phyloP scores from a whole-genome alignment of 148 eudicot species.

The Rhododendron mucronatum region DNA sequence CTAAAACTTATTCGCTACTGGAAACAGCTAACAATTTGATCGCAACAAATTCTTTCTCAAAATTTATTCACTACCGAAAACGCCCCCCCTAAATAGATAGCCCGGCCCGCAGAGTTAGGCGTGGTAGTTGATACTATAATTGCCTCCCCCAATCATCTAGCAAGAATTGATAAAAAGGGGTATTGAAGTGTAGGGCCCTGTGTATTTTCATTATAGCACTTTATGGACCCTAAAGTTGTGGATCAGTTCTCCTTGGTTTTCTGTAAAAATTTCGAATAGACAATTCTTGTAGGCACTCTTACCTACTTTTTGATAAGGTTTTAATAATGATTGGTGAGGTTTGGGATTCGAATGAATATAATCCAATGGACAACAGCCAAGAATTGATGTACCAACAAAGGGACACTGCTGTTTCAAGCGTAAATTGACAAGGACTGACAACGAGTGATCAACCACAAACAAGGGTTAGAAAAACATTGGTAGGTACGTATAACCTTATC shows the following conservation, averaged over 20 bases:
- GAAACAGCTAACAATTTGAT: too few species aligned
- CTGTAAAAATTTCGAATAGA: neutral
- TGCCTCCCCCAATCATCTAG: neutral
- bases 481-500: neutral
- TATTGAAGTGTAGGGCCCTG: neutral
- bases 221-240: neutral
- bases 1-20: too few species aligned
- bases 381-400: neutral
- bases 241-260: neutral
- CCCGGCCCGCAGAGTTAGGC: neutral
- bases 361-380: neutral
- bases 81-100: neutral
- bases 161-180: neutral
- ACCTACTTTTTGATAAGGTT: neutral
- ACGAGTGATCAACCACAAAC: neutral
- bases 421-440: neutral
- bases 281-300: neutral
- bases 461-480: too few species aligned
- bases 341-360: neutral
- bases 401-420: neutral
- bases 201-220: neutral
- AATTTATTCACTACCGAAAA: too few species aligned
- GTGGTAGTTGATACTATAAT: neutral
- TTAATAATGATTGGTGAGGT: neutral
- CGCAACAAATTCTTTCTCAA: too few species aligned